A percentile compares a stretch with the other conserved stretches of the same genome.
Conservation (phyloP, 805 yeast genomes). For the Yarrowia sp. region DNA sequence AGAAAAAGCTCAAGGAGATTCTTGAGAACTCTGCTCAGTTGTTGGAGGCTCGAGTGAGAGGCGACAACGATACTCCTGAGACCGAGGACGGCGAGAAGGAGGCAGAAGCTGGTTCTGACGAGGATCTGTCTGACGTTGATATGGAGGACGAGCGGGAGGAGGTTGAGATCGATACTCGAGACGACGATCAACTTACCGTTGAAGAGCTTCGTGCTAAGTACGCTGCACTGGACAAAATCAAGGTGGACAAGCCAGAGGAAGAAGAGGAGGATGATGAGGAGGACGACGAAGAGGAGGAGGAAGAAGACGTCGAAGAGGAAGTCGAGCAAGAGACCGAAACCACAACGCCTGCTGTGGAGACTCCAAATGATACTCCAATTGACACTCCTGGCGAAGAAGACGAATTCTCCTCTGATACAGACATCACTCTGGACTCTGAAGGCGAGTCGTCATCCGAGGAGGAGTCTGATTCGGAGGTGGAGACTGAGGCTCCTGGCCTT, state of each 20-base stretch:
- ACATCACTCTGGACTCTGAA: slow-evolving; percentile 18
- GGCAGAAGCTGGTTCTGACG: slow-evolving; percentile 39
- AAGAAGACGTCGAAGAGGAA: background rate
- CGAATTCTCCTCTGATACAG: slow-evolving; percentile 3
- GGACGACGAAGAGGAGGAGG: slow-evolving; percentile 27
- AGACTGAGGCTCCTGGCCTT: slow-evolving; percentile 1
- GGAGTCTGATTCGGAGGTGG: slow-evolving; percentile 25
- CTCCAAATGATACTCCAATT: too few species aligned
- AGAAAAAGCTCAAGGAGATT: slow-evolving; percentile 82
- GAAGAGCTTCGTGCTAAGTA: slow-evolving; percentile 59
- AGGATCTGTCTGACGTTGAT: slow-evolving; percentile 46
- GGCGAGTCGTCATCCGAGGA: slow-evolving; percentile 9
- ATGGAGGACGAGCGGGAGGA: slow-evolving; percentile 33
- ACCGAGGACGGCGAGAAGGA: slow-evolving; percentile 43
- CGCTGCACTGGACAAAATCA: slow-evolving; percentile 42
- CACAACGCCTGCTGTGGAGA: background rate
- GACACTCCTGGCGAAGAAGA: background rate
- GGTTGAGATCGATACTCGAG: slow-evolving; percentile 32
- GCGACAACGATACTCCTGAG: slow-evolving; percentile 30
- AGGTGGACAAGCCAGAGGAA: slow-evolving; percentile 30
- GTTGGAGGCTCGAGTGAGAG: slow-evolving; percentile 65
- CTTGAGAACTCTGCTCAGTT: slow-evolving; percentile 87
- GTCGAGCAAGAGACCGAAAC: background rate
- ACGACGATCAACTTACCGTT: slow-evolving; percentile 51
- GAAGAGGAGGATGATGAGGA: slow-evolving; percentile 29